These are phyloP conservation scores for Phaeomoniella chlamydospora DNA, from an alignment of 2,329 filamentous ascomycete genomes.

Conservation along the genomic window DNA sequence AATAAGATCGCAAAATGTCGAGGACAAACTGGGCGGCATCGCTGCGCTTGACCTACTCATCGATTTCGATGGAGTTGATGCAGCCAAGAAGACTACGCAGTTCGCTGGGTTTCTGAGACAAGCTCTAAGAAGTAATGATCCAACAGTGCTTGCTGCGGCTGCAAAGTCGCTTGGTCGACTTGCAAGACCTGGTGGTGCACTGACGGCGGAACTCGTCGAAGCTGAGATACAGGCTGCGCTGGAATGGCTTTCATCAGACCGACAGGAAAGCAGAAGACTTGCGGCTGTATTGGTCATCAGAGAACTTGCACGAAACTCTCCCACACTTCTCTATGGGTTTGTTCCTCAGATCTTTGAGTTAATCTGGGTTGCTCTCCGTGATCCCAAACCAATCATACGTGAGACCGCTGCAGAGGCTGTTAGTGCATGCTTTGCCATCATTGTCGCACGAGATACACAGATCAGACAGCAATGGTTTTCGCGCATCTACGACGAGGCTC, in stretches of 20 bases:
- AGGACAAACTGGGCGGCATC: constrained; percentile 81
- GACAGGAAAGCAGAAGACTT: constrained; percentile 84
- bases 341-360: constrained; percentile 91
- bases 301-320: constrained; percentile 82
- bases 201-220: constrained; percentile 91
- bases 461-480: constrained; percentile 80
- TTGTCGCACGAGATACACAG: constrained; percentile 78
- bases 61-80: constrained; percentile 91
- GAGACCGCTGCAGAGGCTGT: constrained; percentile 86
- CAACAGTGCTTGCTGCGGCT: constrained; percentile 77
- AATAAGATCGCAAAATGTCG: constrained; percentile 70
- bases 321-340: constrained; percentile 89
- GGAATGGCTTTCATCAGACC: constrained; percentile 92
- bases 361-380: constrained; percentile 87
- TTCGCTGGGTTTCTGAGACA: constrained; percentile 84
- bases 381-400: constrained; percentile 79
- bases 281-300: constrained; percentile 82
- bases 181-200: constrained; percentile 78
- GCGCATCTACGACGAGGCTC: constrained; percentile 77
- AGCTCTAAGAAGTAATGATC: constrained; percentile 81
- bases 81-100: constrained; percentile 81
- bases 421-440: constrained; percentile 90
- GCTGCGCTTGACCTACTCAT: constrained; percentile 85
- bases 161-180: constrained; percentile 80
- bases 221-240: constrained; percentile 92